Conservation (phyloP, 1,284 basidiomycete species). For the Coniferiporia sulphurascens region DNA sequence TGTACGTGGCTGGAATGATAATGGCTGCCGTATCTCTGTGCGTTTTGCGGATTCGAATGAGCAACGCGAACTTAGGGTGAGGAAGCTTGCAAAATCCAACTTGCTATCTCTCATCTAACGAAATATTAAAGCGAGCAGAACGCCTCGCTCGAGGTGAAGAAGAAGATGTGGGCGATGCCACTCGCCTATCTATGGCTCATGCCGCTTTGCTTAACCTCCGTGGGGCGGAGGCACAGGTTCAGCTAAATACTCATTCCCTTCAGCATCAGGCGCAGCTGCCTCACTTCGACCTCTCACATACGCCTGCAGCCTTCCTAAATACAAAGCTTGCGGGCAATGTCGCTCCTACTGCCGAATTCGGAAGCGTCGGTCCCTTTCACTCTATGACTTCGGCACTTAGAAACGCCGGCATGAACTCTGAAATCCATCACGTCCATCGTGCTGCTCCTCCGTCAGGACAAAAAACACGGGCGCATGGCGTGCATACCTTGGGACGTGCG, state of each 20-base stretch:
- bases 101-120: not conserved
- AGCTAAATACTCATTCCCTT: constrained; percentile 7
- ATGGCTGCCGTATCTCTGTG: constrained; percentile 20
- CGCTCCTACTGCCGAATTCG: not conserved
- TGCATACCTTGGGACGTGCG: not conserved
- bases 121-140: constrained; percentile 9
- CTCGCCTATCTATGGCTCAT: constrained; percentile 66
- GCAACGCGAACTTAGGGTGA: constrained; percentile 20
- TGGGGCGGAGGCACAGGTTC: constrained; percentile 47
- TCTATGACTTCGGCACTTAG: not conserved
- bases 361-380: not conserved
- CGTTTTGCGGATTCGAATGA: constrained; percentile 21
- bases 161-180: constrained; percentile 8
- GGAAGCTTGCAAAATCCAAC: not conserved
- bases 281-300: not conserved
- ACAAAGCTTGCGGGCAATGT: not conserved
- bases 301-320: not conserved
- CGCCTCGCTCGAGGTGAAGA: constrained; percentile 16
- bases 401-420: not conserved
- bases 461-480: not conserved
- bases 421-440: not conserved
- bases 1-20: constrained; percentile 23
- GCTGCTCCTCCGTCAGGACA: not conserved
- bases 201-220: constrained; percentile 68
- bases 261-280: not conserved